These are phyloP conservation scores for Malus hybrid DNA, from an alignment of 331 rosid genomes.

Conservation along the genomic window DNA sequence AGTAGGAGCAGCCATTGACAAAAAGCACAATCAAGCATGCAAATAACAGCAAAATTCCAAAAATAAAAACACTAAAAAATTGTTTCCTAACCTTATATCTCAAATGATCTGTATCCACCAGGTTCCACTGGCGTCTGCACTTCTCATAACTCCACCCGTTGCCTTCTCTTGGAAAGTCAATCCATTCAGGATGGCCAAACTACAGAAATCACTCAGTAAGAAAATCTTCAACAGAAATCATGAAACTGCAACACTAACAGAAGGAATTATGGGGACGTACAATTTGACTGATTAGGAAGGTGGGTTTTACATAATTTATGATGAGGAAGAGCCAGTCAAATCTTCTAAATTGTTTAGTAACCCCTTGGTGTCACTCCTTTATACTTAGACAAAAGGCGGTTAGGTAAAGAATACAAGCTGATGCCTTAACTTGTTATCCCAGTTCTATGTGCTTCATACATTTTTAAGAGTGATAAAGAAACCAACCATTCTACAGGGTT, in stretches of 20 bases:
- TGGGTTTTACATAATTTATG: neutral
- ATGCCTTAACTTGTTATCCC: neutral
- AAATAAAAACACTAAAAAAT: neutral
- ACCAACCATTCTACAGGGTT: neutral
- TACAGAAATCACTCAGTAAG: constrained; percentile 8
- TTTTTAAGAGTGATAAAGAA: neutral
- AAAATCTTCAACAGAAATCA: neutral
- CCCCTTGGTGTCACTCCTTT: neutral
- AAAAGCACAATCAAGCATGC: neutral
- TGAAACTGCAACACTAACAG: neutral
- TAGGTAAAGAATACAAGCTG: neutral
- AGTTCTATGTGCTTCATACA: neutral
- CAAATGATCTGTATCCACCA: constrained; percentile 77
- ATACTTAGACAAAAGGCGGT: neutral
- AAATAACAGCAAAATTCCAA: neutral
- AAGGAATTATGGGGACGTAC: neutral
- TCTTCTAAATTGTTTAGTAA: neutral
- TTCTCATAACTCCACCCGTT: constrained; percentile 94
- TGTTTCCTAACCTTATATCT: constrained; percentile 61
- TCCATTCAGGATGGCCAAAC: constrained; percentile 99
- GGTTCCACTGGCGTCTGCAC: constrained; percentile 94
- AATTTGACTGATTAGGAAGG: neutral
- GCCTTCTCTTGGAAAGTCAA: constrained; percentile 99
- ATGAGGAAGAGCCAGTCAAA: neutral
- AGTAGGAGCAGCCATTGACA: neutral